Conservation (phyloP, 2,329 filamentous ascomycete genomes). For the Hypoxylon sp. region DNA sequence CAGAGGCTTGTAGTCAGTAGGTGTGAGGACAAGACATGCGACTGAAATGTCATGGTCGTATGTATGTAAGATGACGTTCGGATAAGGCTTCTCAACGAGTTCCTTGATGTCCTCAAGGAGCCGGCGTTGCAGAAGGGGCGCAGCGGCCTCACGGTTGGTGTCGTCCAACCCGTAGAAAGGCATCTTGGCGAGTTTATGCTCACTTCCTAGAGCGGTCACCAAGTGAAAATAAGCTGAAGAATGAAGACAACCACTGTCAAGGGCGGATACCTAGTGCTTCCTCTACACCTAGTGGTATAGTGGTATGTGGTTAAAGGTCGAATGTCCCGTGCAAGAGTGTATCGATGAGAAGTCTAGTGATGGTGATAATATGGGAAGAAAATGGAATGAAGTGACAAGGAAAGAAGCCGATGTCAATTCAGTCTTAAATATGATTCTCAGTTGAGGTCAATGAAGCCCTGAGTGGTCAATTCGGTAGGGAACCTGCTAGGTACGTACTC, state of each 20-base stretch:
- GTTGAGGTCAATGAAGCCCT: not conserved
- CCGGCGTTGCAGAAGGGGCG: slow-evolving; percentile 46
- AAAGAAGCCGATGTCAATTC: not conserved
- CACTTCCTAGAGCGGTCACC: not conserved
- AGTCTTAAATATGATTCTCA: not conserved
- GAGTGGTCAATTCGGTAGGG: not conserved
- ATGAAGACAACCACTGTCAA: not conserved
- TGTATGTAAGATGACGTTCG: slow-evolving; percentile 60
- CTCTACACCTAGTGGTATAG: not conserved
- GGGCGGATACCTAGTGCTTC: not conserved
- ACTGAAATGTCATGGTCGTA: slow-evolving; percentile 55
- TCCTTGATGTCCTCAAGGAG: slow-evolving; percentile 63
- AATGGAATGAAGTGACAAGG: not conserved
- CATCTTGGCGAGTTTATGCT: slow-evolving; percentile 10
- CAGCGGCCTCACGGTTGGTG: not conserved
- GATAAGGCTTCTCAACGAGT: slow-evolving; percentile 62
- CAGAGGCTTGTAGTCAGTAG: slow-evolving; percentile 57
- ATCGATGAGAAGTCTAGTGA: not conserved
- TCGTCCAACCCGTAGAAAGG: too few species aligned
- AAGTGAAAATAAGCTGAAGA: not conserved
- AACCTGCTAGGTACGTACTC: not conserved
- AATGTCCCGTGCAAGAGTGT: not conserved
- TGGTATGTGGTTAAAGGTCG: not conserved
- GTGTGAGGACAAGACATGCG: slow-evolving; percentile 62
- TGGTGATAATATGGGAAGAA: not conserved